phyloP scores from a whole-genome alignment of 208 protist genomes.

The Phytomonas sp. region DNA sequence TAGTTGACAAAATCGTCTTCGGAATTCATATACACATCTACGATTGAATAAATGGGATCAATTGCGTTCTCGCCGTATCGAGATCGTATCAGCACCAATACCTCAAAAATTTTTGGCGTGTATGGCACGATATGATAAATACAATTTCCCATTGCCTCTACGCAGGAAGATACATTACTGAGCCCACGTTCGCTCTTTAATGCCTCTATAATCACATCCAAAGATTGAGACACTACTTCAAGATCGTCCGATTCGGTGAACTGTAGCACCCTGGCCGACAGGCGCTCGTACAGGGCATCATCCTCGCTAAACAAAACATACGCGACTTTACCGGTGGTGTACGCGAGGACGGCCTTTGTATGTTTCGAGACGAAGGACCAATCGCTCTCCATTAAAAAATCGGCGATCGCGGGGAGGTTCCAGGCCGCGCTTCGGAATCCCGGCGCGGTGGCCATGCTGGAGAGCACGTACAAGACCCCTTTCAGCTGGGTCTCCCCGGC shows the following conservation, averaged over 20 bases:
- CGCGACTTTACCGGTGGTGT: constrained; percentile 29
- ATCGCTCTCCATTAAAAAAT: constrained; percentile 47
- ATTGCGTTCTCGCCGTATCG: constrained; percentile 43
- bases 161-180: constrained; percentile 13
- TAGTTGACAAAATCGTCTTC: constrained; percentile 55
- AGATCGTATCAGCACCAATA: constrained; percentile 40
- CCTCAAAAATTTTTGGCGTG: constrained; percentile 40
- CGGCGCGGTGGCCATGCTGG: constrained; percentile 31
- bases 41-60: constrained; percentile 34
- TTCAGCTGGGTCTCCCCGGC: constrained; percentile 38
- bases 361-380: constrained; percentile 35
- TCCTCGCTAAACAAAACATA: constrained; percentile 35
- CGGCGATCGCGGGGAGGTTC: constrained; percentile 37
- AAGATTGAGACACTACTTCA: constrained; percentile 21
- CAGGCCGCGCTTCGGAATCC: constrained; percentile 48
- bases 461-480: constrained; percentile 48
- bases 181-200: constrained; percentile 21
- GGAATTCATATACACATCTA: constrained; percentile 46
- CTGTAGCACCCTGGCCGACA: constrained; percentile 16
- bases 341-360: constrained; percentile 31
- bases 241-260: constrained; percentile 20
- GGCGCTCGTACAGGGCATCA: constrained; percentile 19
- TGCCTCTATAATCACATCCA: constrained; percentile 23
- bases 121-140: constrained; percentile 37
- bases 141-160: constrained; percentile 27